Evolutionary conservation across 1,139 yeast species (phyloP).

Genomic region (Lodderomyces parapsilosis): DNA sequence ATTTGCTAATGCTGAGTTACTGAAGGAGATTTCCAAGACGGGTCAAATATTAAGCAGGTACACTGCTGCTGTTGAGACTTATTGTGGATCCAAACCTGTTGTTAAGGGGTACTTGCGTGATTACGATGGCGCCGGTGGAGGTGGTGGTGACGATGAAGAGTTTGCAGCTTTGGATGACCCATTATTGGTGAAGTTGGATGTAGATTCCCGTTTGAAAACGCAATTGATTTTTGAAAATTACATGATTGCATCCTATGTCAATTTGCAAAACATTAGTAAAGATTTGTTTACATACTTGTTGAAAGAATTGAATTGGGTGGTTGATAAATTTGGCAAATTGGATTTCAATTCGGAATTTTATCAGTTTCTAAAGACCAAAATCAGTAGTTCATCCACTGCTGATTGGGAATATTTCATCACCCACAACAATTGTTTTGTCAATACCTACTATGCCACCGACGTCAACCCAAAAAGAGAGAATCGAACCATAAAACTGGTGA

Average conservation of each 20-base stretch:
- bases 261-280: constrained; percentile 44
- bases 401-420: constrained; percentile 45
- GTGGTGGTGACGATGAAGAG: constrained; percentile 21
- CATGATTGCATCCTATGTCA: constrained; percentile 43
- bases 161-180: constrained; percentile 39
- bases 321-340: constrained; percentile 38
- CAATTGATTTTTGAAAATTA: constrained; percentile 46
- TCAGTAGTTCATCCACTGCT: constrained; percentile 21
- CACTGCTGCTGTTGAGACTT: constrained; percentile 34
- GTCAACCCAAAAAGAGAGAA: constrained; percentile 29
- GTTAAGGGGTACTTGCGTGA: constrained; percentile 22
- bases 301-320: constrained; percentile 34
- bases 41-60: constrained; percentile 36
- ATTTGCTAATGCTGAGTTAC: constrained; percentile 37
- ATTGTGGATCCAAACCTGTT: constrained; percentile 29
- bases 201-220: constrained; percentile 43
- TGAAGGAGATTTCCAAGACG: constrained; percentile 41
- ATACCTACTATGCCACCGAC: constrained; percentile 27
- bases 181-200: constrained; percentile 38
- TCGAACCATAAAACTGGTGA: constrained; percentile 29
- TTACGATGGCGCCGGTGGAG: constrained; percentile 18
- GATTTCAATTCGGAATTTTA: constrained; percentile 16
- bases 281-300: constrained; percentile 40
- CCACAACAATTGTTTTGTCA: constrained; percentile 36
- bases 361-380: constrained; percentile 21